Evolutionary conservation across 257 asterid genomes (phyloP).

Genomic region (Solanum boliviense): DNA sequence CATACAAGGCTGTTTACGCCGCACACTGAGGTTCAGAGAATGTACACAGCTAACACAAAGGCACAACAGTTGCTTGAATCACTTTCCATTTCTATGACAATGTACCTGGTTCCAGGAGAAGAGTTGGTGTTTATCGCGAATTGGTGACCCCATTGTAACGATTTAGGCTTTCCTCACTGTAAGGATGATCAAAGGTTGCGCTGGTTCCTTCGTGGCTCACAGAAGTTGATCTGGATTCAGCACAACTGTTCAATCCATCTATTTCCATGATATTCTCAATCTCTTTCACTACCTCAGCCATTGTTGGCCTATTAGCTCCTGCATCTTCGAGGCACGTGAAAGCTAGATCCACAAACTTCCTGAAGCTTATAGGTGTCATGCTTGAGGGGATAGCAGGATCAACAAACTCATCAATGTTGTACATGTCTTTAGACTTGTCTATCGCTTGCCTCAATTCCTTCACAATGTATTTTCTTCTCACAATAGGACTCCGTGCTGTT

Average conservation of each 20-base stretch:
- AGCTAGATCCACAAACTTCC: slow-evolving; percentile 4
- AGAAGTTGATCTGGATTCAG: slow-evolving; percentile 13
- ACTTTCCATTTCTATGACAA: not conserved
- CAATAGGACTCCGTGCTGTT: slow-evolving; percentile 2
- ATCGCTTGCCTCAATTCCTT: not conserved
- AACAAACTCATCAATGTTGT: not conserved
- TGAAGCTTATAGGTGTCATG: not conserved
- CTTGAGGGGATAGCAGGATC: not conserved
- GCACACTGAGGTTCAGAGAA: not conserved
- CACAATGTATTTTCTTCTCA: slow-evolving; percentile 2
- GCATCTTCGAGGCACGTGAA: not conserved
- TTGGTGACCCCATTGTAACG: not conserved
- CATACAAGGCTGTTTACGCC: not conserved
- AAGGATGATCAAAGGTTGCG: not conserved
- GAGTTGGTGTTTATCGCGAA: not conserved
- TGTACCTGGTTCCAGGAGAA: not conserved
- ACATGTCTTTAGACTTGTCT: not conserved
- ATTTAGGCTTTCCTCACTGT: not conserved
- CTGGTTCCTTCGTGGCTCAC: slow-evolving; percentile 16
- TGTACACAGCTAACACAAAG: not conserved
- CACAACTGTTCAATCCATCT: not conserved
- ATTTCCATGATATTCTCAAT: slow-evolving; percentile 9
- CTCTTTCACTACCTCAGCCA: slow-evolving; percentile 4
- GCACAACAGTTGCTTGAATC: not conserved
- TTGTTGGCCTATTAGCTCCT: slow-evolving; percentile 2